phyloP scores from a whole-genome alignment of 1,139 yeast species.

The Scheffersomyces insectosa region DNA sequence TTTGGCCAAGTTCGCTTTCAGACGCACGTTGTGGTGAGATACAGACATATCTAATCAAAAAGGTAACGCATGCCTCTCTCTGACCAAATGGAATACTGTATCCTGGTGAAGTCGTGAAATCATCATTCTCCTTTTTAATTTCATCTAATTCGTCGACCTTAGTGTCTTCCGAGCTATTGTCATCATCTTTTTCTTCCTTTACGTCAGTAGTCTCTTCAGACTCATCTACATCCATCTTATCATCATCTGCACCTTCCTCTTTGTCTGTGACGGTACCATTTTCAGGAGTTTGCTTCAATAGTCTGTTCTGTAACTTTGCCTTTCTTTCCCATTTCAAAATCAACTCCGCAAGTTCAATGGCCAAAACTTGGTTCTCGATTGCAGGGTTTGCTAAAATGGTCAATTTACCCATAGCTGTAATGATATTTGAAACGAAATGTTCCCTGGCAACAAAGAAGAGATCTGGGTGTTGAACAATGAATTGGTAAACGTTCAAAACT shows the following conservation, averaged over 20 bases:
- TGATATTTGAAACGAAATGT: slow-evolving; percentile 83
- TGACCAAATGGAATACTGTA: slow-evolving; percentile 75
- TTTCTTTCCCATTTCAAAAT: slow-evolving; percentile 82
- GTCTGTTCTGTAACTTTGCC: slow-evolving; percentile 23
- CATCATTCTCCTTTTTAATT: slow-evolving; percentile 14
- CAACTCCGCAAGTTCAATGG: slow-evolving; percentile 86
- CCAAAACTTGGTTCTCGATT: slow-evolving; percentile 77
- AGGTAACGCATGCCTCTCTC: slow-evolving; percentile 90
- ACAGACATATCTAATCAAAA: slow-evolving; percentile 84
- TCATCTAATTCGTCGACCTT: slow-evolving; percentile 2
- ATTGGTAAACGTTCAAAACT: slow-evolving; percentile 85
- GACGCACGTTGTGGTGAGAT: slow-evolving; percentile 83
- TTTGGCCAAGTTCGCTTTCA: slow-evolving; percentile 79
- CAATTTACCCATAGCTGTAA: slow-evolving; percentile 93
- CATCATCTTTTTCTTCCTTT: slow-evolving; percentile 18
- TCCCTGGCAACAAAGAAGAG: slow-evolving; percentile 85
- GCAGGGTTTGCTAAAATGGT: slow-evolving; percentile 82
- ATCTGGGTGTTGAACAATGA: slow-evolving; percentile 83
- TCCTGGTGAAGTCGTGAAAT: slow-evolving; percentile 42
- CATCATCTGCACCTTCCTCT: slow-evolving; percentile 6
- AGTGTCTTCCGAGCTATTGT: slow-evolving; percentile 11
- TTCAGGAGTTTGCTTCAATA: slow-evolving; percentile 1
- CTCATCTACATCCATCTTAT: slow-evolving; percentile 16
- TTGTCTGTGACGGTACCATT: slow-evolving; percentile 4
- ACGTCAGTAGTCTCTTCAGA: slow-evolving; percentile 10